These are phyloP conservation scores for Aristolochia fimbriata DNA, from an alignment of 164 flowering plant genomes.

Conservation along the genomic window DNA sequence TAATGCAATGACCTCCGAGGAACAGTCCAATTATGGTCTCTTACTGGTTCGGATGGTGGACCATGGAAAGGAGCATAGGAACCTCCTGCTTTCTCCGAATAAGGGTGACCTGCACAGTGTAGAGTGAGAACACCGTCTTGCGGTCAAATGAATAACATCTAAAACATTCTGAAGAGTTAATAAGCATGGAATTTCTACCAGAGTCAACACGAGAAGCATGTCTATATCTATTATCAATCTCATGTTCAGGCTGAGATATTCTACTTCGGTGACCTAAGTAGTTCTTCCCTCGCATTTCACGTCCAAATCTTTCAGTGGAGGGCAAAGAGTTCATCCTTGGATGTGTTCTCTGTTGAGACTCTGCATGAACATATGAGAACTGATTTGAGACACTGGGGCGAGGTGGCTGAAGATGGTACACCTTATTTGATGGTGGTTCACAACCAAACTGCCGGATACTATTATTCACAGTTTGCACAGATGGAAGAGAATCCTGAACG, in stretches of 20 bases:
- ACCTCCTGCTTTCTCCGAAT: slow-evolving; percentile 23
- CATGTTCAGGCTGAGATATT: slow-evolving; percentile 34
- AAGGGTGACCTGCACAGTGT: no score
- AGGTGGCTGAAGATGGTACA: slow-evolving; percentile 60
- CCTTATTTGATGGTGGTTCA: slow-evolving; percentile 27
- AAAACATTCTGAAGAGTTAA: no score
- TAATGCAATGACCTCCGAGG: slow-evolving; percentile 47
- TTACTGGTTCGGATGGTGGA: slow-evolving; percentile 37
- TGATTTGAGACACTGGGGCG: slow-evolving; percentile 61
- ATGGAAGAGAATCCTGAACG: slow-evolving; percentile 21
- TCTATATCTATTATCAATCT: slow-evolving; percentile 46
- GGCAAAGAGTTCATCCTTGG: slow-evolving; percentile 42
- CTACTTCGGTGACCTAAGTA: slow-evolving; percentile 40
- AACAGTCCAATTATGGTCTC: slow-evolving; percentile 43
- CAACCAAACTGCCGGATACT: slow-evolving; percentile 27
- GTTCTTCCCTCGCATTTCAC: slow-evolving; percentile 28
- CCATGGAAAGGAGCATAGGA: slow-evolving; percentile 32
- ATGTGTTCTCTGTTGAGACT: slow-evolving; percentile 34
- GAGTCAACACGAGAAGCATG: slow-evolving; percentile 31
- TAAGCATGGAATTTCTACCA: slow-evolving; percentile 25
- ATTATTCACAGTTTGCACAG: slow-evolving; percentile 22
- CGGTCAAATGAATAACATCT: no score
- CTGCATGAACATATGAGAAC: slow-evolving; percentile 59
- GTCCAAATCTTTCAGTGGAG: slow-evolving; percentile 26
- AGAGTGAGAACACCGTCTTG: no score